phyloP scores from a whole-genome alignment of 2,329 filamentous ascomycete species.

The Pseudophaeomoniella oleicola region DNA sequence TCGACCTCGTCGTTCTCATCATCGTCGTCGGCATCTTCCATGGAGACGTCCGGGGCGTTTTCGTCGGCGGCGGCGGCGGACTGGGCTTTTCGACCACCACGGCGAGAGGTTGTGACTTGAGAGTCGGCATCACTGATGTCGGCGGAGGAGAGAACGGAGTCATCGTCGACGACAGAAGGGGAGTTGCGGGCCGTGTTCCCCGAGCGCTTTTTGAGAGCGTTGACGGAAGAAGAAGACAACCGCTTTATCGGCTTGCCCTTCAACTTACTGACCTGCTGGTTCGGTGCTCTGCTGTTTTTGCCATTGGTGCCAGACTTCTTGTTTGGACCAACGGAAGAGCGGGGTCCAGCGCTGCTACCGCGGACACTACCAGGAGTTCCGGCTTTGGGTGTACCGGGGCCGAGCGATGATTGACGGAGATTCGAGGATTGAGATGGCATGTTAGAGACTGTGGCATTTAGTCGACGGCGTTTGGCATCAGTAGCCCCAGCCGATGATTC shows the following conservation, averaged over 20 bases:
- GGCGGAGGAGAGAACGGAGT: constrained; percentile 37
- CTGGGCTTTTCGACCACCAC: constrained; percentile 3
- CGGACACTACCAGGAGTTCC: constrained; percentile 37
- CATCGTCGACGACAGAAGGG: constrained; percentile 29
- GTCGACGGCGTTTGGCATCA: constrained; percentile 44
- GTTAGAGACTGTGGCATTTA: constrained; percentile 20
- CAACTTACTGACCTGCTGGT: constrained; percentile 13
- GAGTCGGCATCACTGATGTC: constrained; percentile 32
- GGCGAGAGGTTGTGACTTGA: constrained; percentile 7
- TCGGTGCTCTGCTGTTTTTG: constrained; percentile 21
- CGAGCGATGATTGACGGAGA: constrained; percentile 46
- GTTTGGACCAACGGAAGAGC: constrained; percentile 15
- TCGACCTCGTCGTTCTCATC: constrained; percentile 34
- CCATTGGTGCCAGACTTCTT: constrained; percentile 38
- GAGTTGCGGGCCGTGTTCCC: constrained; percentile 25
- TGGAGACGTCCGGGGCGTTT: background rate
- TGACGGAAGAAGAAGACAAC: constrained; percentile 20
- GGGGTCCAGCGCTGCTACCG: constrained; percentile 45
- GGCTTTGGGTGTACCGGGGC: constrained; percentile 49
- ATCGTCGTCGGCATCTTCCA: constrained; percentile 14
- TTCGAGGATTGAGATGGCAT: constrained; percentile 39
- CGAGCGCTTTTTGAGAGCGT: constrained; percentile 25
- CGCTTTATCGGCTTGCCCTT: constrained; percentile 25
- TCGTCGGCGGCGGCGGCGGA: constrained; percentile 3
- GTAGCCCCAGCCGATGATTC: constrained; percentile 39